Base-by-base conservation (phyloP, 1,284 basidiomycete species). In the Ustilago cynodontis region DNA sequence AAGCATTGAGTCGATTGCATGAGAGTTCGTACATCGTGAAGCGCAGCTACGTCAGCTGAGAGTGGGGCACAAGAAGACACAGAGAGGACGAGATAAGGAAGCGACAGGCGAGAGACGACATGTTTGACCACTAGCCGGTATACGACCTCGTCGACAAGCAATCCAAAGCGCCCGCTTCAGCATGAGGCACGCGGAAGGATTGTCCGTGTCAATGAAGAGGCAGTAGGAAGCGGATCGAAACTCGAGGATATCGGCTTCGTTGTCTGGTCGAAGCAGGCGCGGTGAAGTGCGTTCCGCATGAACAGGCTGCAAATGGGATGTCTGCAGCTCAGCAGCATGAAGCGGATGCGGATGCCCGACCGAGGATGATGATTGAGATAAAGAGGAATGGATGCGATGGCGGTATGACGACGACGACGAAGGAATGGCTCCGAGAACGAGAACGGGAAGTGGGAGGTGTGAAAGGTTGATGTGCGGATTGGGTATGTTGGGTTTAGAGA, bases 401-500 rank as follows among this genome's bases (percentile, higher is more conserved):
- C 35, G 43, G 31, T 49, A 50, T 6, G 26, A 26, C 10, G 26
- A 18, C 18, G 14, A 22, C 18, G 45, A 51, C 33, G 37, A 51
- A 28, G 22, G 33, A 22, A 35, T 18, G 39, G 59, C 56, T 60
- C 65, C 45, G 55, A 54, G 37, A 45, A 37, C 35, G 35, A 37
- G 7, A 37, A 37, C 8, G 14, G 7, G 35, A 37, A 37, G 5
- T n/a, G 39, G 24, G 16, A n/a, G n/a, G 13, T 20, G n/a, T 31
- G 50, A 18, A 43, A 26, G 49, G 28, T 41, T 2, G 41, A 22
- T 24, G 9, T 11, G 51, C 50, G 8, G 31, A 33, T 28, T 41
- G 70, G 65, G 65, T 67, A 61, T 64, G 52, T 59, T 91, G 89
- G 52, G 59, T 91, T 91, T 89, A 96, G 87, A 94, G 90, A 84